These are phyloP conservation scores for Peterozyma xylosa DNA, from an alignment of 805 yeast genomes.

Conservation along the genomic window DNA sequence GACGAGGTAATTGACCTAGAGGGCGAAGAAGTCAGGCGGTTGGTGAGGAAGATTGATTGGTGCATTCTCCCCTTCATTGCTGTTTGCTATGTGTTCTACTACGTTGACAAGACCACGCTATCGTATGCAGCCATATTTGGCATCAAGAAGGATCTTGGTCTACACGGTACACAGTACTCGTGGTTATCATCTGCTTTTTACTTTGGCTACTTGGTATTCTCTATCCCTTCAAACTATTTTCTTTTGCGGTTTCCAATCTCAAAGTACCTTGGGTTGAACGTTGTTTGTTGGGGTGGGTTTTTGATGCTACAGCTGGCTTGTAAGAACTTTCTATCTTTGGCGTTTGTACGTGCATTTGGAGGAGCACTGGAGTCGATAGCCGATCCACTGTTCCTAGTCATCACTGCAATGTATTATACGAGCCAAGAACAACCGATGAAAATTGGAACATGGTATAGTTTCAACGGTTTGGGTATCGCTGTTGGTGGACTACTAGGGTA, in stretches of 20 bases:
- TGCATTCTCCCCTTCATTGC: slow-evolving; percentile 34
- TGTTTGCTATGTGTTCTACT: slow-evolving; percentile 35
- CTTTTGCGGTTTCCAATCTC: slow-evolving; percentile 26
- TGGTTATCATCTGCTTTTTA: slow-evolving; percentile 19
- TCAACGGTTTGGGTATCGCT: slow-evolving; percentile 35
- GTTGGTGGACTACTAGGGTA: slow-evolving; percentile 34
- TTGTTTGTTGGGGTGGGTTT: slow-evolving; percentile 34
- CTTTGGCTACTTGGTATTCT: slow-evolving; percentile 25
- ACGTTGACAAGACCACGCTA: slow-evolving; percentile 49
- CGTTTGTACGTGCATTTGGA: slow-evolving; percentile 39
- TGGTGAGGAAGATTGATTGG: slow-evolving; percentile 39
- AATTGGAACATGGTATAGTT: slow-evolving; percentile 44
- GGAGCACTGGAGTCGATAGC: slow-evolving; percentile 43
- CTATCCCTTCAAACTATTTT: slow-evolving; percentile 33
- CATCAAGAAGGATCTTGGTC: slow-evolving; percentile 15
- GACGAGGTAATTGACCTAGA: no score
- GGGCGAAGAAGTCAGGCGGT: slow-evolving; percentile 16
- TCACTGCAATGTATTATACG: slow-evolving; percentile 45
- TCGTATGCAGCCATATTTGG: slow-evolving; percentile 19
- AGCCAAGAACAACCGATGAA: slow-evolving; percentile 35
- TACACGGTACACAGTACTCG: slow-evolving; percentile 19
- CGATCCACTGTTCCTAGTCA: slow-evolving; percentile 34
- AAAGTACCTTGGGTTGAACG: slow-evolving; percentile 11
- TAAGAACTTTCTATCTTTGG: slow-evolving; percentile 34
- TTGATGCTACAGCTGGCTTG: slow-evolving; percentile 41